phyloP scores from a whole-genome alignment of 2,329 filamentous ascomycete genomes.

The Cladorrhinum sp. region DNA sequence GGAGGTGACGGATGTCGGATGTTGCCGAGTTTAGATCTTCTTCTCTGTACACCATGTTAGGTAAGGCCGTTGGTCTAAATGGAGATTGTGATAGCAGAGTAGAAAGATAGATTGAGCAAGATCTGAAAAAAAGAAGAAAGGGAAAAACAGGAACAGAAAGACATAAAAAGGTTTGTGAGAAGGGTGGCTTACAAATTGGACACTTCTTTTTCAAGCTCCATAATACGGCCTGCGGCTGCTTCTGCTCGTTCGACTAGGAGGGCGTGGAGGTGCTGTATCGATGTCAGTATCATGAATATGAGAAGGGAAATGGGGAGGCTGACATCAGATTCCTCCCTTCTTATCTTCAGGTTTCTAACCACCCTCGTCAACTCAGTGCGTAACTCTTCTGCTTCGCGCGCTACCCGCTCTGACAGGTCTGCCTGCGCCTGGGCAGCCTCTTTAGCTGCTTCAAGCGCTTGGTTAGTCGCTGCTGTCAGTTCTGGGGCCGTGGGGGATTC shows the following conservation, averaged over 20 bases:
- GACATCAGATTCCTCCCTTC: constrained; percentile 60
- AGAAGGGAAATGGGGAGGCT: constrained; percentile 24
- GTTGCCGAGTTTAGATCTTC: constrained; percentile 53
- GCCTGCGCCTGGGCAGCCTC: constrained; percentile 14
- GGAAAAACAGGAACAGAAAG: no score
- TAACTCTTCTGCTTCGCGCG: constrained; percentile 40
- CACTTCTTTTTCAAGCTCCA: constrained; percentile 58
- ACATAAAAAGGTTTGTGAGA: constrained; percentile 19
- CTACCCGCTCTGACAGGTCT: constrained; percentile 27
- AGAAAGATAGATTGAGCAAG: no score
- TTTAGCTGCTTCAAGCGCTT: constrained; percentile 20
- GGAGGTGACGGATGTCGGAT: constrained; percentile 58
- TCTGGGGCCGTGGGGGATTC: constrained; percentile 10
- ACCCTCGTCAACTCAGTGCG: constrained; percentile 50
- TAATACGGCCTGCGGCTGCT: constrained; percentile 55
- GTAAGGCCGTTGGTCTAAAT: no score
- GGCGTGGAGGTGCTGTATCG: constrained; percentile 55
- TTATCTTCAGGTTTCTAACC: constrained; percentile 49
- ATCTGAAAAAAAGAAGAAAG: no score
- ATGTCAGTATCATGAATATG: constrained; percentile 29
- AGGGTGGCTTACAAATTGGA: constrained; percentile 49
- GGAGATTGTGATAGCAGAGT: no score
- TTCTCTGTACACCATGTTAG: constrained; percentile 40
- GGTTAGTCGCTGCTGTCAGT: constrained; percentile 20
- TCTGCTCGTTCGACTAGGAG: constrained; percentile 58